Evolutionary conservation across 805 yeast genomes (phyloP).

Genomic region (Zygosaccharomyces bailii): DNA sequence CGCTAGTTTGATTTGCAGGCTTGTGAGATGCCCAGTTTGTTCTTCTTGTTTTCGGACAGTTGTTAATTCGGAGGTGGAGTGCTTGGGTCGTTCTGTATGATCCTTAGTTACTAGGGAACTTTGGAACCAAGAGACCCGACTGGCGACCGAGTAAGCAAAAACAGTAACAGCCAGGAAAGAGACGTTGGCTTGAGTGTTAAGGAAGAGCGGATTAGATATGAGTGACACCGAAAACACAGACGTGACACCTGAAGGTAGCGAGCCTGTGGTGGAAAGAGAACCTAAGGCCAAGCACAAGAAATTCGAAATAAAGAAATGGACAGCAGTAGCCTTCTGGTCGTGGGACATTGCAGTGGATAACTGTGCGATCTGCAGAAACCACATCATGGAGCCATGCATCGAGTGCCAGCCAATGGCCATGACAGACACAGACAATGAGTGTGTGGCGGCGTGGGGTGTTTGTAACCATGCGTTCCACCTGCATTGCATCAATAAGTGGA

Average conservation of each 20-base stretch:
- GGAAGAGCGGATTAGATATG: slow-evolving; percentile 11
- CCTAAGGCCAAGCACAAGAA: slow-evolving; percentile 50
- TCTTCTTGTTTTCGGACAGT: background rate
- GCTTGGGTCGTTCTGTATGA: background rate
- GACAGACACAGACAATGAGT: slow-evolving; percentile 60
- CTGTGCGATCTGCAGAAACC: slow-evolving; percentile 97
- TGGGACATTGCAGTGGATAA: slow-evolving; percentile 96
- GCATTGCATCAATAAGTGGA: slow-evolving; percentile 96
- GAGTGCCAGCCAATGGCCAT: slow-evolving; percentile 87
- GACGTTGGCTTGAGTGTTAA: background rate
- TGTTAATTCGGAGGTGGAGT: background rate
- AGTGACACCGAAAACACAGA: slow-evolving; percentile 29
- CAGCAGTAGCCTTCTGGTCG: slow-evolving; percentile 99
- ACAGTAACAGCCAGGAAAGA: too few relatives aligned
- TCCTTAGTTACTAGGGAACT: background rate
- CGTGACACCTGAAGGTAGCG: slow-evolving; percentile 20
- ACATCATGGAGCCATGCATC: slow-evolving; percentile 96
- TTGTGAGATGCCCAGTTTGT: background rate
- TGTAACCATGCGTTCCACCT: slow-evolving; percentile 98
- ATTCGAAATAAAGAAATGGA: slow-evolving; percentile 96
- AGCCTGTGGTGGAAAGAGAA: slow-evolving; percentile 7
- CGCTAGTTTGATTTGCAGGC: background rate
- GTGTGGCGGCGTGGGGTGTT: slow-evolving; percentile 95
- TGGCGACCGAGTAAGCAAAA: too few relatives aligned
- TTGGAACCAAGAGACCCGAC: background rate